Base-by-base conservation (phyloP, 352 stramenopile genomes). In the Blastocystis sp. region DNA sequence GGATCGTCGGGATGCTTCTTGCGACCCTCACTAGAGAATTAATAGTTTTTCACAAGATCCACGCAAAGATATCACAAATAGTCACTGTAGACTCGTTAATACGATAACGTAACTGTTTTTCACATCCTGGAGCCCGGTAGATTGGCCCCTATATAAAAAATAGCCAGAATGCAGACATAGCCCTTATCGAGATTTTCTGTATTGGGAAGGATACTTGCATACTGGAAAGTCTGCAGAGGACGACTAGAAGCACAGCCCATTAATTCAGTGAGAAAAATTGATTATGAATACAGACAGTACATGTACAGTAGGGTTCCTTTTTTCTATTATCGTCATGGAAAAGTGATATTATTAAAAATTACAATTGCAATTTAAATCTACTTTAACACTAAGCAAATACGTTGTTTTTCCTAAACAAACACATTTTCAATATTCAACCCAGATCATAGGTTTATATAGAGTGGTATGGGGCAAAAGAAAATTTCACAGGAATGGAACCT, bases 171-270 rank as follows among this genome's bases (percentile, higher is more conserved):
- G 11, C 20, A 37, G 4, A 85, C 73, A 20, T 76, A 43, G 54
- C 78, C 78, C 20, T 89, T 54, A 8, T 26, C 43, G 9, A 59
- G 37, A 78, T 89, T 41, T 43, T 79, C 78, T 13, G 63, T 89
- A 55, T 78, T 24, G 20, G 63, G 63, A 54, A 89, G 43, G 41
- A 76, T 24, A 65, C 53, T 76, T 6, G 78, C 63, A 65, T 89
- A 89, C n/a, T 79, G 68, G 34, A 78, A 78, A 7, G 45, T 18
- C 39, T 34, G 54, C 6, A 45, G 30, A 85, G 63, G 16, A 30
- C 53, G 73, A 68, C 73, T 85, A 26, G 43, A 66, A 11, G 73
- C 55, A 34, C 73, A 85, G 68, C 73, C 73, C 73, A 85, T 85
- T 37, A 18, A 47, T 43, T 45, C 30, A 34, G 30, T 34, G 30